These are phyloP conservation scores for Penicillium sp. DNA, from an alignment of 2,329 filamentous ascomycete species.

Conservation along the genomic window DNA sequence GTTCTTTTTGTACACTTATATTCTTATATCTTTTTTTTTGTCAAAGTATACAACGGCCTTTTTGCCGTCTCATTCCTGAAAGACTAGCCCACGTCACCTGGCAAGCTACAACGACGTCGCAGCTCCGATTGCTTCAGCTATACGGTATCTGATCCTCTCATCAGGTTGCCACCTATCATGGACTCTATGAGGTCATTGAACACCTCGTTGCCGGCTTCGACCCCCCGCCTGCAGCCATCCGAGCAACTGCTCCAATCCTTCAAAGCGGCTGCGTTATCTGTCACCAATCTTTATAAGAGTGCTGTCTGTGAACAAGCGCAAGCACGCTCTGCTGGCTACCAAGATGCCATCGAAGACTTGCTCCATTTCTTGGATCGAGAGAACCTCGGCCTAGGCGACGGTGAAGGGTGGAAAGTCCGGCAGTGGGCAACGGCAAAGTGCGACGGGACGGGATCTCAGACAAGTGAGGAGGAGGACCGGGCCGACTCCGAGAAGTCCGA, in stretches of 20 bases:
- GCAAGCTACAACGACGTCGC: conserved; percentile 1
- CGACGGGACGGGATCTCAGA: conserved; percentile 36
- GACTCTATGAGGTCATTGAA: conserved; percentile 61
- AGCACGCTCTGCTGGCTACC: conserved; percentile 75
- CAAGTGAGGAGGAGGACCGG: conserved; percentile 42
- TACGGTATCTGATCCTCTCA: neutral
- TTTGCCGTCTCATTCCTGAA: no score
- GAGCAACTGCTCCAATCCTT: conserved; percentile 74
- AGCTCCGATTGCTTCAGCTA: neutral
- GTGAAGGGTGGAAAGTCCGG: conserved; percentile 64
- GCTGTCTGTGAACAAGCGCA: conserved; percentile 71
- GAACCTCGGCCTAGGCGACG: conserved; percentile 69
- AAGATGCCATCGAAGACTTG: conserved; percentile 88
- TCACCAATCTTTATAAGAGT: conserved; percentile 94
- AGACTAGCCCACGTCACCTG: no score
- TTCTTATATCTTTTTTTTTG: conserved; percentile 7
- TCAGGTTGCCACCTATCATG: conserved; percentile 37
- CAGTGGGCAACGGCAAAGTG: conserved; percentile 52
- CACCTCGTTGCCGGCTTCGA: conserved; percentile 53
- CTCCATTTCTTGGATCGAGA: conserved; percentile 78
- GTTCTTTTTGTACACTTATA: no score
- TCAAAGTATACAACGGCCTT: no score
- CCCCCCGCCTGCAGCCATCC: conserved; percentile 43
- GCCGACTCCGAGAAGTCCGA: conserved; percentile 34
- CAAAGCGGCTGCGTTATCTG: conserved; percentile 83